These are phyloP conservation scores for Macrolepiota dolichaula DNA, from an alignment of 768 basidiomycete genomes.

Conservation along the genomic window DNA sequence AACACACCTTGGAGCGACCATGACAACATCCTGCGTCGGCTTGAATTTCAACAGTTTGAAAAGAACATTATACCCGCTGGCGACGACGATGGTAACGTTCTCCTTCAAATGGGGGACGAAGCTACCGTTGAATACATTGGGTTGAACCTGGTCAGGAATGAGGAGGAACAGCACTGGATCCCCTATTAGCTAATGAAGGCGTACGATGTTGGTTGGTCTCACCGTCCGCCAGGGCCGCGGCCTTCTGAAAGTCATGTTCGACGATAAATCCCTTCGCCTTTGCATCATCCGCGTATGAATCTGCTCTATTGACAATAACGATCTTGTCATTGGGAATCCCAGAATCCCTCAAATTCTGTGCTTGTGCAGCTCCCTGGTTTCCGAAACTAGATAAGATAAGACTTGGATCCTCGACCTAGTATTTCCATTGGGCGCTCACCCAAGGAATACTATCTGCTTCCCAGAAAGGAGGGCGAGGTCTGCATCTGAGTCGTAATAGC, in stretches of 20 bases:
- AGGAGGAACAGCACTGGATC: constrained; percentile 53
- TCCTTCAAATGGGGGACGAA: constrained; percentile 49
- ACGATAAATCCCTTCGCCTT: constrained; percentile 54
- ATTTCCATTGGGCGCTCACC: constrained; percentile 29
- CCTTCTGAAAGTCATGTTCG: constrained; percentile 53
- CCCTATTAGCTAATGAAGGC: background rate
- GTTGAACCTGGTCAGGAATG: constrained; percentile 64
- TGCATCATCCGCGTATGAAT: constrained; percentile 56
- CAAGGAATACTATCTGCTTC: constrained; percentile 59
- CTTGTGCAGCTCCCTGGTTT: constrained; percentile 65
- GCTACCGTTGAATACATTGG: constrained; percentile 55
- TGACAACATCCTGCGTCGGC: constrained; percentile 53
- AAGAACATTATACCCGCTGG: constrained; percentile 66
- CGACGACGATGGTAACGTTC: constrained; percentile 48
- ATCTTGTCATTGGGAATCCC: constrained; percentile 62
- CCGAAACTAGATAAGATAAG: constrained; percentile 42
- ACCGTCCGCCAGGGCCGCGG: constrained; percentile 56
- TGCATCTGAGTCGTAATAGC: constrained; percentile 64
- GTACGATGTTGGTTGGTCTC: constrained; percentile 9
- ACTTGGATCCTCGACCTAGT: background rate
- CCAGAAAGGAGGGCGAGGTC: constrained; percentile 41
- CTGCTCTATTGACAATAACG: constrained; percentile 53
- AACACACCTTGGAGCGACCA: constrained; percentile 60
- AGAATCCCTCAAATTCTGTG: constrained; percentile 61
- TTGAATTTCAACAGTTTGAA: constrained; percentile 55